A percentile compares a stretch with the other conserved stretches of the same genome.
Evolutionary conservation across 1,284 basidiomycete species (phyloP).

Genomic region (Austroboletus rostrupii): DNA sequence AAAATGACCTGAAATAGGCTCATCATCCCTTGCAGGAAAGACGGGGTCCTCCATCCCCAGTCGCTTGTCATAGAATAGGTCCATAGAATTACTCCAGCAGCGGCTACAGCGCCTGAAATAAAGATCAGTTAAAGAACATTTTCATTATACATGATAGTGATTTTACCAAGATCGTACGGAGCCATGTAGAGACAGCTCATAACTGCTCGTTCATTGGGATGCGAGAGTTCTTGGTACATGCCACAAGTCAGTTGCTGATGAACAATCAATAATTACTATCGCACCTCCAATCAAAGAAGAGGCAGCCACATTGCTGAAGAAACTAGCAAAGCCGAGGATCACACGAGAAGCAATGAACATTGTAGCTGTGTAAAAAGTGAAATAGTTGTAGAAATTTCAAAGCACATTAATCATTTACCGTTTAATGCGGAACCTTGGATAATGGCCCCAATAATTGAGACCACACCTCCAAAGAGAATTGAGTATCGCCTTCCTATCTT

Average conservation of each 20-base stretch:
- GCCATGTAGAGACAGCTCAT: conserved; percentile 1
- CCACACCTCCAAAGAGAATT: conserved; percentile 9
- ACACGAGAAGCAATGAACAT: too few species aligned
- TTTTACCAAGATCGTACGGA: conserved; percentile 10
- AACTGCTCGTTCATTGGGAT: too few species aligned
- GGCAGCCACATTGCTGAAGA: conserved; percentile 13
- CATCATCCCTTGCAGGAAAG: conserved; percentile 45
- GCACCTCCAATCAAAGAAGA: conserved; percentile 16
- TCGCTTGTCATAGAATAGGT: conserved; percentile 46
- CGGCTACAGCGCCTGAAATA: conserved; percentile 9
- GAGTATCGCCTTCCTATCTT: conserved; percentile 13
- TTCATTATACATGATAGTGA: background rate
- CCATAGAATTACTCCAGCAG: conserved; percentile 38
- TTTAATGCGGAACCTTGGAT: conserved; percentile 11
- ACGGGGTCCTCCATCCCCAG: conserved; percentile 38
- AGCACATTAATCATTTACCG: background rate
- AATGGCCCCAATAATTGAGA: conserved; percentile 4
- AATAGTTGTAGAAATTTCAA: too few species aligned
- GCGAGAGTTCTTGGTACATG: too few species aligned
- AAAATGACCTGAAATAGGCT: too few species aligned
- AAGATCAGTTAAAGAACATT: background rate
- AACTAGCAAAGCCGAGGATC: conserved; percentile 8
- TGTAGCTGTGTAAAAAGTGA: too few species aligned
- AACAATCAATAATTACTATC: background rate
- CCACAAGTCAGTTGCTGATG: background rate